Conservation (phyloP, 371 early-diverging fungal species). For the Amoeboaphelidium protococcarum region DNA sequence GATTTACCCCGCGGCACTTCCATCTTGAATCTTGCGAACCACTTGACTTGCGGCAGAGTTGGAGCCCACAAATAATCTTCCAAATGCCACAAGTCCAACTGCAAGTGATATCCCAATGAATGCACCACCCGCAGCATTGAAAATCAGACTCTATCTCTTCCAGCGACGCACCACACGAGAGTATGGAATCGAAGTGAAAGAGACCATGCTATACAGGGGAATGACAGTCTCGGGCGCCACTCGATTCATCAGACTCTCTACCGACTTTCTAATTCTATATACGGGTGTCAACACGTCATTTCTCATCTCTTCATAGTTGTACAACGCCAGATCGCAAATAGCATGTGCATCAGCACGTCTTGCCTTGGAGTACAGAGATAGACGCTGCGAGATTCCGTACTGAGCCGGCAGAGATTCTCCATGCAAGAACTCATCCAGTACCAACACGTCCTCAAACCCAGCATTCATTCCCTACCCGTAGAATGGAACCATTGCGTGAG, state of each 20-base stretch:
- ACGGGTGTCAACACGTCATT: constrained; percentile 36
- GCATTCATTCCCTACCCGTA: constrained; percentile 88
- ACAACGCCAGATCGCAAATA: constrained; percentile 79
- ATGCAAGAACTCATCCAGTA: constrained; percentile 36
- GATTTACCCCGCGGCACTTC: too few species aligned
- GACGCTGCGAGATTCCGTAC: not conserved
- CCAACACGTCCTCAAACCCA: constrained; percentile 77
- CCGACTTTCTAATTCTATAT: constrained; percentile 40
- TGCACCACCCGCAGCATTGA: too few species aligned
- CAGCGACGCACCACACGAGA: constrained; percentile 31
- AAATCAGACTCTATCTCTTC: constrained; percentile 14
- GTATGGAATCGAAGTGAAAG: constrained; percentile 68
- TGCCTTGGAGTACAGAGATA: constrained; percentile 31
- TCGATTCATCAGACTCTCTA: constrained; percentile 45
- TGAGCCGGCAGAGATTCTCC: constrained; percentile 1
- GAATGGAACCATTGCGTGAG: constrained; percentile 94
- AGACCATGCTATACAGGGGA: constrained; percentile 89
- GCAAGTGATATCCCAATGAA: not conserved
- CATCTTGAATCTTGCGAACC: too few species aligned
- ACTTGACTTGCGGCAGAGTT: too few species aligned
- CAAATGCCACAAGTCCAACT: not conserved
- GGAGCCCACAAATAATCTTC: not conserved
- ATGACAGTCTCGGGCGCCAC: constrained; percentile 39
- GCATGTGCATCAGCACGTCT: constrained; percentile 58
- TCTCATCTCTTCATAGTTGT: constrained; percentile 87